Percentiles rank a stretch among this genome's conserved stretches.
phyloP scores from a whole-genome alignment of 208 protist genomes.

The Leishmania guyanensis region DNA sequence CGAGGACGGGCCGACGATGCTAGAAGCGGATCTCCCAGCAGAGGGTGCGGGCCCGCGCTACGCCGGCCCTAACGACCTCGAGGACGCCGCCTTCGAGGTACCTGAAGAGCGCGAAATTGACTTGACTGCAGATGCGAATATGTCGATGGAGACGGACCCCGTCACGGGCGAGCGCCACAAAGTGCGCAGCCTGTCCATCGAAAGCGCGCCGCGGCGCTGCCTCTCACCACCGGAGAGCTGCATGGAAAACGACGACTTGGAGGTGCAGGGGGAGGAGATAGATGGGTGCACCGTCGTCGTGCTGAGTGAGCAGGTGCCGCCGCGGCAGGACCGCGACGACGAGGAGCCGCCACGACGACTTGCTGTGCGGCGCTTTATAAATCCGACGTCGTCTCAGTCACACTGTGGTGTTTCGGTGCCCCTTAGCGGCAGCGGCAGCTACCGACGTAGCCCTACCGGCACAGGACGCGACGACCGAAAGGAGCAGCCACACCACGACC shows the following conservation, averaged over 20 bases:
- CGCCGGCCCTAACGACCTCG: neutral
- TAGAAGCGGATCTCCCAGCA: neutral
- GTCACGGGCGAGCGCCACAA: slow-evolving; percentile 12
- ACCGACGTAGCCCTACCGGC: neutral
- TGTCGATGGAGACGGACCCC: slow-evolving; percentile 7
- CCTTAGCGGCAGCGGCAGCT: neutral
- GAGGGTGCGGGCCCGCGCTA: neutral
- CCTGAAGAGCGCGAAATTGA: slow-evolving; percentile 13
- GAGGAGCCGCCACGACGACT: neutral
- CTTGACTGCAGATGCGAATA: slow-evolving; percentile 1
- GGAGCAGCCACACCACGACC: slow-evolving; percentile 13
- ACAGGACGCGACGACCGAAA: neutral
- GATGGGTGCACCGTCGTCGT: neutral
- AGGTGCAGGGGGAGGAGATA: slow-evolving; percentile 26
- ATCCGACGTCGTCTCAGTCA: slow-evolving; percentile 3
- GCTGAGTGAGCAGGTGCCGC: neutral
- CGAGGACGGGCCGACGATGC: neutral
- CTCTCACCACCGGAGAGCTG: slow-evolving; percentile 28
- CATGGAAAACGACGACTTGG: slow-evolving; percentile 31
- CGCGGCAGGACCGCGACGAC: neutral
- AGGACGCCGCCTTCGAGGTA: neutral
- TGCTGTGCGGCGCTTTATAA: slow-evolving; percentile 13
- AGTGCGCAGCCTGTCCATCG: slow-evolving; percentile 34
- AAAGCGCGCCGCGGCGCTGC: slow-evolving; percentile 24
- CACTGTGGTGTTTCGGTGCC: neutral